Evolutionary conservation across 108 stramenopile species (phyloP).

Genomic region (Skeletonema grethae): DNA sequence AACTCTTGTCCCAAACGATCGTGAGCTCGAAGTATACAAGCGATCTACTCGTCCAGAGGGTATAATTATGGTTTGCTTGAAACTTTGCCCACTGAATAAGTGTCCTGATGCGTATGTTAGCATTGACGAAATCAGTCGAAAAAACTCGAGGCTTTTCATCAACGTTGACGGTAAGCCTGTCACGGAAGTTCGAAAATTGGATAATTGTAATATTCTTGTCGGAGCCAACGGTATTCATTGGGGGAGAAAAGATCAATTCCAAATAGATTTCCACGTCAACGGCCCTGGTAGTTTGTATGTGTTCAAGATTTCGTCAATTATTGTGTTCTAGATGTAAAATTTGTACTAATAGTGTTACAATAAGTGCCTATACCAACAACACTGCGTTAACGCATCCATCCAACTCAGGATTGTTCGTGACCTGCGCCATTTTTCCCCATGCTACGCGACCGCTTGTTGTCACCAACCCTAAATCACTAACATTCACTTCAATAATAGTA

Average conservation of each 20-base stretch:
- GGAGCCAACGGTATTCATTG: constrained; percentile 36
- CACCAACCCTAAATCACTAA: constrained; percentile 96
- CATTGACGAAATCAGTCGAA: constrained; percentile 25
- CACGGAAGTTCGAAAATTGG: constrained; percentile 22
- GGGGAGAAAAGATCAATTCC: constrained; percentile 36
- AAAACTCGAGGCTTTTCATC: constrained; percentile 28
- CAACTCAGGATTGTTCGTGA: constrained; percentile 97
- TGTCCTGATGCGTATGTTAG: constrained; percentile 39
- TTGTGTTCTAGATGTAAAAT: constrained; percentile 28
- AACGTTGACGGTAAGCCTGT: constrained; percentile 41
- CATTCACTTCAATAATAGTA: constrained; percentile 99
- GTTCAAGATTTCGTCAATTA: constrained; percentile 42
- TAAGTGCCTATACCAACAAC: constrained; percentile 71
- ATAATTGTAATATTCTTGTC: constrained; percentile 37
- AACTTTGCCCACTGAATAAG: constrained; percentile 41
- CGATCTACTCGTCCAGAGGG: constrained; percentile 22
- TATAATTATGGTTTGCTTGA: constrained; percentile 37
- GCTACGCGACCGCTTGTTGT: constrained; percentile 98
- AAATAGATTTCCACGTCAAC: constrained; percentile 25
- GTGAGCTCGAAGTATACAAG: constrained; percentile 21
- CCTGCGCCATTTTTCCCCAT: constrained; percentile 99
- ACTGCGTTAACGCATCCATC: constrained; percentile 95
- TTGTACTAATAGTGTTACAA: constrained; percentile 3
- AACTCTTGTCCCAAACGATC: constrained; percentile 29
- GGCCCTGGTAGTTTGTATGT: constrained; percentile 16